Conservation (phyloP, 129 eudicot genomes). For the Helianthus tuberosus region DNA sequence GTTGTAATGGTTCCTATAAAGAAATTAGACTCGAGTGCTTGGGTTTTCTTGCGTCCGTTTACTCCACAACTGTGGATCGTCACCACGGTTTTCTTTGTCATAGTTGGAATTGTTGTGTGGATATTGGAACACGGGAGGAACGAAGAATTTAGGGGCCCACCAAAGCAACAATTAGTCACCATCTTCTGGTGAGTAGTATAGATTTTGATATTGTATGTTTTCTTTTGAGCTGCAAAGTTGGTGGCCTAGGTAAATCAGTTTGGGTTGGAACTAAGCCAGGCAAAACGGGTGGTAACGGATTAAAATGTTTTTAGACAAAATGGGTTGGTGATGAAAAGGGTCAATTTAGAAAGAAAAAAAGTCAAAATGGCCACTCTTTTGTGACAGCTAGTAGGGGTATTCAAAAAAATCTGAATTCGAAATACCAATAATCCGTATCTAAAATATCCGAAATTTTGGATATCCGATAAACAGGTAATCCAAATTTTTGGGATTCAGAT, state of each 20-base stretch:
- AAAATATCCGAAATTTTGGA: too few species aligned
- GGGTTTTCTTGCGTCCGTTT: conserved; percentile 90
- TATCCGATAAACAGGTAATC: too few species aligned
- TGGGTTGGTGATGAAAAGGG: too few species aligned
- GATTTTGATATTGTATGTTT: background rate
- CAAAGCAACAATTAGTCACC: conserved; percentile 72
- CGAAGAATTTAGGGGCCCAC: conserved; percentile 91
- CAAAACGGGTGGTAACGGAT: background rate
- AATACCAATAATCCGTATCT: too few species aligned
- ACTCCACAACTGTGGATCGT: conserved; percentile 78
- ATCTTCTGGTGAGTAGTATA: conserved; percentile 62
- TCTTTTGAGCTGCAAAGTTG: background rate
- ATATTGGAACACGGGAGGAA: conserved; percentile 76
- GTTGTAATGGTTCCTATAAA: conserved; percentile 74
- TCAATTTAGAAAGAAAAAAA: too few species aligned
- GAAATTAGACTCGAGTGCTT: conserved; percentile 65
- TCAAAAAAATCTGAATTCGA: too few species aligned
- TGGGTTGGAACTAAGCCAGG: too few species aligned
- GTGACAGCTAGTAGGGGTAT: too few species aligned
- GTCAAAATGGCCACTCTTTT: too few species aligned
- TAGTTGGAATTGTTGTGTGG: conserved; percentile 87
- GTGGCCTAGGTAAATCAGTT: too few species aligned
- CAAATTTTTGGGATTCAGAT: too few species aligned
- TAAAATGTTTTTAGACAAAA: background rate
- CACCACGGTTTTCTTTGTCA: conserved; percentile 59